Evolutionary conservation across 805 yeast species (phyloP).

Genomic region (Lipomyces yamadae): DNA sequence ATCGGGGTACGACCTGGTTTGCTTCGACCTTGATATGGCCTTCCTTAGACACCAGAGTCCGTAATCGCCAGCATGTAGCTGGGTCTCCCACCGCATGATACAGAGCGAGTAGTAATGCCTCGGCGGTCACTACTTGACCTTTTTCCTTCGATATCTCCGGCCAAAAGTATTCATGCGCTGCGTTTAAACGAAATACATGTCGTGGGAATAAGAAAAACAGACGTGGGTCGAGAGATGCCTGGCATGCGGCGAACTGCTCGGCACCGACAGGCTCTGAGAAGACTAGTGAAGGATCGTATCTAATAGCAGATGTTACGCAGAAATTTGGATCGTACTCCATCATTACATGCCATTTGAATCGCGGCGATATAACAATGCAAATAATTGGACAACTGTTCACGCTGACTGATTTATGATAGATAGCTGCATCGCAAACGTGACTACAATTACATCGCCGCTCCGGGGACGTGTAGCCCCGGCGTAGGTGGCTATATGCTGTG

Average conservation of each 20-base stretch:
- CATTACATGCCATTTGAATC: neutral
- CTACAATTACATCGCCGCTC: too few relatives aligned
- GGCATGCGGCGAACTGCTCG: conserved; percentile 21
- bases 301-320: conserved; percentile 25
- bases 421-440: too few relatives aligned
- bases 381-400: too few relatives aligned
- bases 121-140: conserved; percentile 4
- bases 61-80: conserved; percentile 24
- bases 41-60: conserved; percentile 21
- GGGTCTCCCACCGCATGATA: conserved; percentile 23
- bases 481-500: neutral
- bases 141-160: conserved; percentile 16
- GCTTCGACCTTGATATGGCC: conserved; percentile 27
- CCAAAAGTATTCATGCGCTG: conserved; percentile 28
- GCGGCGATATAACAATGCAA: neutral
- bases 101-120: conserved; percentile 20
- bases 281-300: conserved; percentile 33
- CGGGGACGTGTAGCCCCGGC: neutral
- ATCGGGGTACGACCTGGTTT: conserved; percentile 9
- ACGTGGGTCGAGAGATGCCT: conserved; percentile 24
- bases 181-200: conserved; percentile 32
- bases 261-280: conserved; percentile 22
- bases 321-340: conserved; percentile 10
- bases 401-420: too few relatives aligned
- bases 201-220: conserved; percentile 33